phyloP scores from a whole-genome alignment of 345 rosid species.

The Eucalyptus fibrosa region DNA sequence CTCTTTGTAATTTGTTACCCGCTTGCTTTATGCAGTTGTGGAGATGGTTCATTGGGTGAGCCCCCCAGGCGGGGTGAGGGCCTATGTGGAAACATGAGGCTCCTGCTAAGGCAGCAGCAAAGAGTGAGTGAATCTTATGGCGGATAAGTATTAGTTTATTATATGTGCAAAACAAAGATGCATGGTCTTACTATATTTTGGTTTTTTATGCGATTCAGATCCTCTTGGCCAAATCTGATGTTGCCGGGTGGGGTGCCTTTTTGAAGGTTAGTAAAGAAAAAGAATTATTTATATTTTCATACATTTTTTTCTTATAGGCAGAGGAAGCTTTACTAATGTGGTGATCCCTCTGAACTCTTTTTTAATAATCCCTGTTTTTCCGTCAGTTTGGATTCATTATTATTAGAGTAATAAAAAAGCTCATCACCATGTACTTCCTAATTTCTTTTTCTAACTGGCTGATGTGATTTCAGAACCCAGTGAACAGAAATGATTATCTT shows the following conservation, averaged over 20 bases:
- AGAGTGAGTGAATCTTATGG: slow-evolving; percentile 23
- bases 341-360: background rate
- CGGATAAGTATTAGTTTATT: background rate
- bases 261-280: slow-evolving; percentile 45
- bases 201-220: slow-evolving; percentile 30
- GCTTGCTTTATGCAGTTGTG: slow-evolving; percentile 37
- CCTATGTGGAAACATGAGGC: slow-evolving; percentile 84
- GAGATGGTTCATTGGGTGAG: slow-evolving; percentile 63
- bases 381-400: background rate
- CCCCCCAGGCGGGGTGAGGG: slow-evolving; percentile 56
- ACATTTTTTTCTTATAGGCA: background rate
- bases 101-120: slow-evolving; percentile 69
- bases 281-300: background rate
- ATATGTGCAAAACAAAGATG: background rate
- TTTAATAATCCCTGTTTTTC: background rate
- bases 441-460: background rate
- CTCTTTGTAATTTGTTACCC: background rate
- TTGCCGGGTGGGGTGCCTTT: slow-evolving; percentile 99
- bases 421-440: background rate
- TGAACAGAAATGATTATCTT: slow-evolving; percentile 88
- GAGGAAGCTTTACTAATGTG: background rate
- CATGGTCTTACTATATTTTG: background rate
- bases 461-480: slow-evolving; percentile 61
- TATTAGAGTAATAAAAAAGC: background rate
- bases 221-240: slow-evolving; percentile 81